Percentiles rank a stretch among this genome's conserved stretches.
These are phyloP conservation scores for Leccinum ochraceum DNA, from an alignment of 768 basidiomycete genomes.

Conservation along the genomic window DNA sequence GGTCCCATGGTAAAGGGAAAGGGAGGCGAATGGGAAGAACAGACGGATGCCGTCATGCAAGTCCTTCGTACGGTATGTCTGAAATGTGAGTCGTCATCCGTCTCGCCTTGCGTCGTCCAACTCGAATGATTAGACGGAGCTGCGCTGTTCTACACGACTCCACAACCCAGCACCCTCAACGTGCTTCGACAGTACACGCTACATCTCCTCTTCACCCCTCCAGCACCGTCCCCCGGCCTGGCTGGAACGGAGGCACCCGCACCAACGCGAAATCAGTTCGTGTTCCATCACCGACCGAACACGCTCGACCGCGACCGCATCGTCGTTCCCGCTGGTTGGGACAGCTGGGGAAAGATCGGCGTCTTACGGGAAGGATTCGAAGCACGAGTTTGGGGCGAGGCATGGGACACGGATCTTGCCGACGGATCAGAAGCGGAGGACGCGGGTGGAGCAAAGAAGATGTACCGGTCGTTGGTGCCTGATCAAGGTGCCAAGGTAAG, in stretches of 20 bases:
- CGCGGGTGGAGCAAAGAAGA: constrained; percentile 57
- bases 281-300: constrained; percentile 86
- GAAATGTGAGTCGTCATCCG: constrained; percentile 66
- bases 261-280: constrained; percentile 76
- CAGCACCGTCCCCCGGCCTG: constrained; percentile 52
- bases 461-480: constrained; percentile 73
- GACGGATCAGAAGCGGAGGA: constrained; percentile 41
- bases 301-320: constrained; percentile 91
- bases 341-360: constrained; percentile 94
- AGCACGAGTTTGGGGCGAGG: constrained; percentile 74
- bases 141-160: constrained; percentile 87
- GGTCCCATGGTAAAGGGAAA: constrained; percentile 91
- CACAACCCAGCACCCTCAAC: constrained; percentile 70
- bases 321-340: constrained; percentile 95
- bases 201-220: constrained; percentile 62
- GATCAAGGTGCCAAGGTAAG: constrained; percentile 74
- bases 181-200: constrained; percentile 82
- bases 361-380: constrained; percentile 93
- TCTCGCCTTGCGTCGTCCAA: constrained; percentile 1
- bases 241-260: constrained; percentile 38
- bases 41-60: constrained; percentile 94
- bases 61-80: constrained; percentile 90
- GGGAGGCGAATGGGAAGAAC: constrained; percentile 92
- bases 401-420: constrained; percentile 73
- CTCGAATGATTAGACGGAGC: constrained; percentile 73